Evolutionary conservation across 225 moss, liverwort and hornwort species (phyloP).

Genomic region (Lunularia cruciata): DNA sequence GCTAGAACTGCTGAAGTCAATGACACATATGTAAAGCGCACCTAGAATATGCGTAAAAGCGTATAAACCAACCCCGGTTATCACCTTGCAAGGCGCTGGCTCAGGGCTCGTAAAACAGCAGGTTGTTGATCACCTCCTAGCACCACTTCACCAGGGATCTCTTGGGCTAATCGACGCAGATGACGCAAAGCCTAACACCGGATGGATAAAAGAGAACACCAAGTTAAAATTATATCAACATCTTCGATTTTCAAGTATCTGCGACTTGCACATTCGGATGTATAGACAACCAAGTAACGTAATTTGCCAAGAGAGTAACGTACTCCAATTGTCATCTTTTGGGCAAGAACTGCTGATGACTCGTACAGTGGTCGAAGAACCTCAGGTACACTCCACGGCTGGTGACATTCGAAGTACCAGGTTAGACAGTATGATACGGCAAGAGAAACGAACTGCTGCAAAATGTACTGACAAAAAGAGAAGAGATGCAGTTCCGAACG

Average conservation of each 20-base stretch:
- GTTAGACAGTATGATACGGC: too few species aligned
- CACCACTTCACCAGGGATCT: slow-evolving; percentile 73
- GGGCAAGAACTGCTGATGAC: slow-evolving; percentile 87
- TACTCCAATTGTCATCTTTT: slow-evolving; percentile 86
- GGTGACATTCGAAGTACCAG: too few species aligned
- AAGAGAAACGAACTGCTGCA: too few species aligned
- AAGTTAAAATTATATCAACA: too few species aligned
- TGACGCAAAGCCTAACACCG: slow-evolving; percentile 71
- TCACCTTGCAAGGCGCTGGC: slow-evolving; percentile 93
- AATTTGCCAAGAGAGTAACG: neutral
- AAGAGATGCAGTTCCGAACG: neutral
- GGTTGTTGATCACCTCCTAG: slow-evolving; percentile 85
- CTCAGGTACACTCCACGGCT: slow-evolving; percentile 98
- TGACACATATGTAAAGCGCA: too few species aligned
- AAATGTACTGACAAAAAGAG: neutral
- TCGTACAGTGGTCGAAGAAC: slow-evolving; percentile 92
- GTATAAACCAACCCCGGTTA: too few species aligned
- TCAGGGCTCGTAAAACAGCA: slow-evolving; percentile 69
- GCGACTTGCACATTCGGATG: too few species aligned
- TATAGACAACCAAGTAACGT: neutral
- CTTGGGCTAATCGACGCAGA: slow-evolving; percentile 71
- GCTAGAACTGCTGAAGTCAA: too few species aligned
- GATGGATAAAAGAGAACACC: neutral
- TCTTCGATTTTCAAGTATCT: too few species aligned
- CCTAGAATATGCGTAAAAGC: too few species aligned